Evolutionary conservation across 495 filamentous ascomycete species (phyloP).

Genomic region (Elasticomyces elasticus): DNA sequence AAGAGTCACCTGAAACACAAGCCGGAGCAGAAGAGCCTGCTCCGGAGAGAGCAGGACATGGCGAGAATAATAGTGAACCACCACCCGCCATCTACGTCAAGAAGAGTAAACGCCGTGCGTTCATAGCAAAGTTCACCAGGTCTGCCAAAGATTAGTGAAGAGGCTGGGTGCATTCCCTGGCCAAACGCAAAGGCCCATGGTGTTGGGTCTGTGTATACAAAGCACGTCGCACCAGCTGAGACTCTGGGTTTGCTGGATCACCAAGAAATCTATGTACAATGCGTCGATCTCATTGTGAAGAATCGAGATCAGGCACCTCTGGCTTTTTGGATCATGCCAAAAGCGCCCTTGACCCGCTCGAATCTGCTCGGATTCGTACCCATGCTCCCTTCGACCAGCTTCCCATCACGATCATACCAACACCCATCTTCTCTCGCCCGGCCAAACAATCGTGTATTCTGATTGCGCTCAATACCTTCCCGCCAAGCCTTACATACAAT

Average conservation of each 20-base stretch:
- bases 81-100: background rate
- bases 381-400: conserved; percentile 47
- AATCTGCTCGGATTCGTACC: conserved; percentile 50
- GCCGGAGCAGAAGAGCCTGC: background rate
- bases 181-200: too few relatives aligned
- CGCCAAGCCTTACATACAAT: conserved; percentile 53
- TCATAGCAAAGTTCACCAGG: background rate
- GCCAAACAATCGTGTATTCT: conserved; percentile 61
- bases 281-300: background rate
- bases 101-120: background rate
- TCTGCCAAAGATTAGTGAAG: background rate
- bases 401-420: conserved; percentile 49
- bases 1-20: background rate
- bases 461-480: conserved; percentile 52
- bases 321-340: conserved; percentile 34
- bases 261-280: background rate
- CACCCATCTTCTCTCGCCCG: conserved; percentile 41
- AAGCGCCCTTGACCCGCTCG: conserved; percentile 51
- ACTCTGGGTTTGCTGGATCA: too few relatives aligned
- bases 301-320: conserved; percentile 4
- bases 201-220: too few relatives aligned
- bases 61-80: too few relatives aligned
- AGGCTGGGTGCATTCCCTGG: too few relatives aligned
- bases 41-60: too few relatives aligned
- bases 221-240: too few relatives aligned